Percentiles rank a stretch among this genome's conserved stretches.
phyloP scores from a whole-genome alignment of 495 filamentous ascomycete genomes.

The Penicillium paradoxum region DNA sequence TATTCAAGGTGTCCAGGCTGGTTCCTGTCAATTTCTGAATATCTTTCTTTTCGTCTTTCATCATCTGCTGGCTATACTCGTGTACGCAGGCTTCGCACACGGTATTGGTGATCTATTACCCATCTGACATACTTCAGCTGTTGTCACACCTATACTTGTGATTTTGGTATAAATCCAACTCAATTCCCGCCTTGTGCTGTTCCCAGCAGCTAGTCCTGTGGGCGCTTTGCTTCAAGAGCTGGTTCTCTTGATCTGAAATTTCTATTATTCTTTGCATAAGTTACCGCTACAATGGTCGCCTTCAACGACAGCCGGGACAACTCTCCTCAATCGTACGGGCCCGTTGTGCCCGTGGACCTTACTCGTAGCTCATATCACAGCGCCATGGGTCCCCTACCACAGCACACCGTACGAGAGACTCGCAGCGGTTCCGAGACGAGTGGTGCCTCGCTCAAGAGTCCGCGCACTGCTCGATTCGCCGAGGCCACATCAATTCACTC shows the following conservation, averaged over 20 bases:
- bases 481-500: constrained; percentile 87
- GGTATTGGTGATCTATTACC: constrained; percentile 21
- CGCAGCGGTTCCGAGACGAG: constrained; percentile 38
- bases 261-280: not conserved
- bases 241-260: constrained; percentile 30
- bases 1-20: constrained; percentile 30
- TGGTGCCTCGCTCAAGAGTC: constrained; percentile 66
- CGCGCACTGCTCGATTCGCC: constrained; percentile 80
- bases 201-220: not conserved
- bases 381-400: constrained; percentile 27
- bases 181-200: not conserved
- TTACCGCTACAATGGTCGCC: constrained; percentile 23
- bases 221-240: constrained; percentile 26
- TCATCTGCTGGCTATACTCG: constrained; percentile 18
- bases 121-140: constrained; percentile 17
- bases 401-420: constrained; percentile 22
- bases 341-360: constrained; percentile 32
- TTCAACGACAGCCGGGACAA: constrained; percentile 24
- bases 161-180: constrained; percentile 13
- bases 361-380: constrained; percentile 27
- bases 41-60: constrained; percentile 10
- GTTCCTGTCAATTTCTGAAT: constrained; percentile 15
- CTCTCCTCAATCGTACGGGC: constrained; percentile 32
- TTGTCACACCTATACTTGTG: constrained; percentile 16
- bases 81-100: constrained; percentile 36